Base-by-base conservation (phyloP, 2,329 filamentous ascomycete species). In the Fusarium coffeatum region DNA sequence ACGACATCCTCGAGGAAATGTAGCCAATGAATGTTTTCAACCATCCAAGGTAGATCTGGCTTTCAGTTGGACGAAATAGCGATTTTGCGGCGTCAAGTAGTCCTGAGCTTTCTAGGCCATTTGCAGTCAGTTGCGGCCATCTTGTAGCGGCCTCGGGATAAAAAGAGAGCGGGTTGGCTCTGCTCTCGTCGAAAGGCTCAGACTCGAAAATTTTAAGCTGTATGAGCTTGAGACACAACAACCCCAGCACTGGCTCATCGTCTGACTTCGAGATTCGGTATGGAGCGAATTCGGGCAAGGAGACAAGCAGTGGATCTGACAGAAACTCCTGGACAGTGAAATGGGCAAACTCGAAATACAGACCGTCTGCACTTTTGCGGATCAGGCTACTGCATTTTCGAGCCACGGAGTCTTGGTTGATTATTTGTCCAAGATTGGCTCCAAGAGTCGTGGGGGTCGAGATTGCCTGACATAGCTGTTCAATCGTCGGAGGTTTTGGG, bases 311-410 rank as follows among this genome's bases (percentile, higher is more conserved):
- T 2, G 13, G 5, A 15, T 13, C 22, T 2, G 22, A 18, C 2
- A 55, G 18, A 20, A 46, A 55, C 2, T 55, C 53, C 12, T 16
- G 27, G 2, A 55, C 53, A 2, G 53, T 46, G 18, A 55, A 55
- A 25, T 55, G 53, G 4, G 53, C 28, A 22, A 55, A 45, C 18
- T 71, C 68, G 1, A 69, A 50, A 5, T 13, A 18, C 0, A 1
- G 8, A 0, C 43, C 55, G 11, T 62, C 23, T 2, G 57, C 45
- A 12, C 45, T 54, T 28, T 57, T 65, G 6, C 56, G 51, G 0
- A 68, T 59, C 1, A 69, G 37, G 6, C 67, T 68, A 16, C 67
- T 59, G 16, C 67, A 70, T 1, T 32, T 18, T 5, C 13, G 20
- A 3, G 23, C 7, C 3, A 70, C 54, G 1, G 49, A 54, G 22